Conservation (phyloP, 192 early-diverging fungal genomes). For the Umbelopsis vinacea region DNA sequence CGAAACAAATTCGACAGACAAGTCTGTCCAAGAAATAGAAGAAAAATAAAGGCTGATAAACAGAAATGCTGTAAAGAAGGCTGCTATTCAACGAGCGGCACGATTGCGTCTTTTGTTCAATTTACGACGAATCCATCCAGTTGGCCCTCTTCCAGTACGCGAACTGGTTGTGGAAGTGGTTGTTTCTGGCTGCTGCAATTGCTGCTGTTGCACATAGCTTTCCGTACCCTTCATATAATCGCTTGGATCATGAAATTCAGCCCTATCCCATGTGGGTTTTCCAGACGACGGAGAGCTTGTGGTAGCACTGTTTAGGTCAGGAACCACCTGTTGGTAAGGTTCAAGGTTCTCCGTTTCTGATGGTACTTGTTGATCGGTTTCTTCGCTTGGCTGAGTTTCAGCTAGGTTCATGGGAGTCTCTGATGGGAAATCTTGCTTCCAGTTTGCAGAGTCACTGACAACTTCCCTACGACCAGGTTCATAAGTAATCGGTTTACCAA, state of each 20-base stretch:
- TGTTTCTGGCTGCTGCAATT: neutral
- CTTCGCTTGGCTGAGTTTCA: no score
- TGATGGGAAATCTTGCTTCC: neutral
- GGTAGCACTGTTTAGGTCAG: neutral
- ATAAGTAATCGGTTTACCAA: neutral
- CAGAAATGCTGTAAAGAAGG: neutral
- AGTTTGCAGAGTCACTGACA: neutral
- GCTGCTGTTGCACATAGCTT: neutral
- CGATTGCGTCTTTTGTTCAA: neutral
- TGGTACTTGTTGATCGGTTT: no score
- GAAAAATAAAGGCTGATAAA: neutral
- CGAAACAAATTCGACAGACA: neutral
- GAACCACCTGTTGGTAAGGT: neutral
- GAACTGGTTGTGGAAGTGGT: neutral
- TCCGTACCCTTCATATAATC: constrained; percentile 4
- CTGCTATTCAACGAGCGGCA: neutral
- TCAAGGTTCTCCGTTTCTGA: neutral
- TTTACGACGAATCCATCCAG: constrained; percentile 4
- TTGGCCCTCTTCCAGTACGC: neutral
- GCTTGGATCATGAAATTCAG: constrained; percentile 2
- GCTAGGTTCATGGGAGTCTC: no score
- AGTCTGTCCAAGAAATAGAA: no score
- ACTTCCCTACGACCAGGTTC: neutral
- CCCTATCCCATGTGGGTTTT: neutral
- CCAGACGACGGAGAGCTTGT: neutral